Conservation (phyloP, 1,284 basidiomycete species). For the Ganoderma leucocontextum region DNA sequence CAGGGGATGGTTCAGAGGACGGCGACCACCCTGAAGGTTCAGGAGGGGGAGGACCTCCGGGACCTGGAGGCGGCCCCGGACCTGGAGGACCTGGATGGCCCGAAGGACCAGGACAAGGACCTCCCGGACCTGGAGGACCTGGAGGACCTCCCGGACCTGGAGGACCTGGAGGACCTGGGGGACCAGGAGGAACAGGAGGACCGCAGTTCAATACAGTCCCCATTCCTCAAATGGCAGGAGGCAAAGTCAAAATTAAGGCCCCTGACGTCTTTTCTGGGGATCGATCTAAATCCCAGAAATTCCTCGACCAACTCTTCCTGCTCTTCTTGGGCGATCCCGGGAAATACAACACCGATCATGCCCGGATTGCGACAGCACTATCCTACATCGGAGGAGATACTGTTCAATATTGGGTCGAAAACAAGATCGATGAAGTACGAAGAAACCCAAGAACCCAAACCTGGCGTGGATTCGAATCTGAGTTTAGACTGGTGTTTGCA, state of each 20-base stretch:
- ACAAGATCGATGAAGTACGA: background rate
- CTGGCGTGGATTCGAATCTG: background rate
- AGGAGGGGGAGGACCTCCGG: background rate
- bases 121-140: too few species aligned
- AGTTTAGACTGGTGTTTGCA: background rate
- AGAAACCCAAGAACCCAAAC: background rate
- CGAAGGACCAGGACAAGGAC: background rate
- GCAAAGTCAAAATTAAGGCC: conserved; percentile 3
- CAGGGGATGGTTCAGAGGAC: too few species aligned
- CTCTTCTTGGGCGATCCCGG: background rate
- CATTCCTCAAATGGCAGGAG: background rate
- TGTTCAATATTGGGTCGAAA: background rate
- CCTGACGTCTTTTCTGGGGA: background rate
- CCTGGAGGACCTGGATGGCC: too few species aligned
- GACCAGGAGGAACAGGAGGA: too few species aligned
- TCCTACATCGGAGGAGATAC: conserved; percentile 5
- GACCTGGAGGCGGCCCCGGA: too few species aligned
- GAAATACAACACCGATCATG: background rate
- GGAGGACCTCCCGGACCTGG: too few species aligned
- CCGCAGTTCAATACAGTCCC: background rate
- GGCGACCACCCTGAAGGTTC: conserved; percentile 14
- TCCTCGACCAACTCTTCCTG: conserved; percentile 4
- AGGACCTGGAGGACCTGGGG: too few species aligned
- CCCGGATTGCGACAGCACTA: background rate
- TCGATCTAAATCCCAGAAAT: background rate